Percentiles rank a stretch among this genome's conserved stretches.
These are phyloP conservation scores for Aspergillus fijiensis DNA, from an alignment of 2,329 filamentous ascomycete genomes.

Conservation along the genomic window DNA sequence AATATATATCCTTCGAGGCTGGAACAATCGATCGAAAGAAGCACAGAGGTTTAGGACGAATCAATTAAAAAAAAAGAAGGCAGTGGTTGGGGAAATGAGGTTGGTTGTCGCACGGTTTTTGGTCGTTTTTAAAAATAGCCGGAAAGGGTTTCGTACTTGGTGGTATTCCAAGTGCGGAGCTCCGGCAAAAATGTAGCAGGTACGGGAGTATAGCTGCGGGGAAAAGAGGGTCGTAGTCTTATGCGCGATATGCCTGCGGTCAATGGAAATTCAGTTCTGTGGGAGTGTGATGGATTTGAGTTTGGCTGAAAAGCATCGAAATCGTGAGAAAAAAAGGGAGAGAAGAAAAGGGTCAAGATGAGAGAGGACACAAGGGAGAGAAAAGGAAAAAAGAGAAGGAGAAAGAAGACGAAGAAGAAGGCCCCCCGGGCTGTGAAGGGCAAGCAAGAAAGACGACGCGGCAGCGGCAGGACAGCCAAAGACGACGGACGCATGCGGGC, in stretches of 20 bases:
- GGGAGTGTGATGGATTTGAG: background rate
- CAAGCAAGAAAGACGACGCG: background rate
- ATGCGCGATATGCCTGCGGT: background rate
- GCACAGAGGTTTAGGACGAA: background rate
- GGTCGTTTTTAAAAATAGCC: conserved; percentile 24
- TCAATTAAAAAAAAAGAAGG: background rate
- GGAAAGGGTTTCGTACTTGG: background rate
- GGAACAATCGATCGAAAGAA: background rate
- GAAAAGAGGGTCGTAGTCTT: background rate
- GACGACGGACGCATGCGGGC: conserved; percentile 22
- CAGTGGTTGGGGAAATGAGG: conserved; percentile 2
- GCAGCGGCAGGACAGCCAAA: too few relatives aligned
- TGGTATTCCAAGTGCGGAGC: conserved; percentile 1
- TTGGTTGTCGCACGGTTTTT: conserved; percentile 17
- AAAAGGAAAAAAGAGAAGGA: conserved; percentile 16
- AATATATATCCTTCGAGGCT: background rate
- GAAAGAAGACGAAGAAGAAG: conserved; percentile 9
- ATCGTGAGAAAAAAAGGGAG: background rate
- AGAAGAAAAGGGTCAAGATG: conserved; percentile 2
- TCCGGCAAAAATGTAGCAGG: background rate
- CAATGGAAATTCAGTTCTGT: background rate
- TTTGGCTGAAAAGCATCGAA: background rate
- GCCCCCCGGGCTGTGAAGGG: conserved; percentile 5
- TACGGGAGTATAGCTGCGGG: background rate
- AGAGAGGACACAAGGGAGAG: conserved; percentile 7